Conservation (phyloP, 176 grass and related monocot genomes). For the Oryza rufipogon region DNA sequence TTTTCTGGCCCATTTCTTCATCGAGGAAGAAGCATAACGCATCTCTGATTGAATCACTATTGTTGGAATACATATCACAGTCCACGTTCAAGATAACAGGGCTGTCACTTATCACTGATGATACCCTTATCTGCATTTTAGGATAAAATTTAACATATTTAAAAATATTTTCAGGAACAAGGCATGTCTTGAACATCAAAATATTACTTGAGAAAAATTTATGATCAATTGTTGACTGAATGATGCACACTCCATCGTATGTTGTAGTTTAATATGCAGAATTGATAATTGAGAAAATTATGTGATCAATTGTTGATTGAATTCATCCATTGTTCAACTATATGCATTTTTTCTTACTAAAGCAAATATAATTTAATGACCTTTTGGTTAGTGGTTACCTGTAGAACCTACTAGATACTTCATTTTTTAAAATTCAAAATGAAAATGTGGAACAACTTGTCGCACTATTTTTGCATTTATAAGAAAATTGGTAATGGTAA, state of each 20-base stretch:
- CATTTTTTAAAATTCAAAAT: not conserved
- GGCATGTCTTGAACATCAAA: not conserved
- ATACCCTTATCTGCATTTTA: conserved; percentile 73
- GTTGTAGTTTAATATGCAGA: not conserved
- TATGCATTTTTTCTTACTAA: not conserved
- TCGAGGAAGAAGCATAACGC: conserved; percentile 74
- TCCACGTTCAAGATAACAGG: conserved; percentile 88
- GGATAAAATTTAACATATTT: not conserved
- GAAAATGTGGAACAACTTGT: not conserved
- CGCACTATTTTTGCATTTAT: not conserved
- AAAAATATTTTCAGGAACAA: not conserved
- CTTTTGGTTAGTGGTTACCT: not conserved
- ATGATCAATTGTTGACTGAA: not conserved
- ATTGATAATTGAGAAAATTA: not conserved
- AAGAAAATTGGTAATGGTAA: not conserved
- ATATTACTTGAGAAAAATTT: not conserved
- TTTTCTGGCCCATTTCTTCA: conserved; percentile 67
- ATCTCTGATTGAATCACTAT: conserved; percentile 66
- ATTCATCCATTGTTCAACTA: not conserved
- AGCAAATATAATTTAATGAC: not conserved
- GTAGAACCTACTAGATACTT: not conserved
- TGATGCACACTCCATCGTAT: not conserved
- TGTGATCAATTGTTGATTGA: too few relatives aligned
- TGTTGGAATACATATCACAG: conserved; percentile 96
- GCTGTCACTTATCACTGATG: conserved; percentile 84